Base-by-base conservation (phyloP, 768 basidiomycete species). In the Leccinum variicolor region DNA sequence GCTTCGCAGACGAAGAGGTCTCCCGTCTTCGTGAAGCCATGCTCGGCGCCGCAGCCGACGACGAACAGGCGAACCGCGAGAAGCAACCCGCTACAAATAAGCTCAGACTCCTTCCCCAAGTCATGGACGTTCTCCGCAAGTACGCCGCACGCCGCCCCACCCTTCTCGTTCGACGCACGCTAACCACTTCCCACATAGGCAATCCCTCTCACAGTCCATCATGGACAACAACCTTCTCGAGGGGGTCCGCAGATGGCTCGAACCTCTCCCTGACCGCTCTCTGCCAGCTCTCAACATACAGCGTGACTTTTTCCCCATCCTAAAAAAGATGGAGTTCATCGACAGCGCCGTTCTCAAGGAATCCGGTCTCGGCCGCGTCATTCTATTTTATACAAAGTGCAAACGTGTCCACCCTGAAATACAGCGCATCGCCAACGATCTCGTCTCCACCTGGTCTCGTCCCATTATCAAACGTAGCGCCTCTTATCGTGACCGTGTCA, bases 271-370 rank as follows among this genome's bases (percentile, higher is more conserved):
- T 0, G 93, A 97, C 75, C 84, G 84, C 54, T 95, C 94, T 1
- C 81, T 99, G 3, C 97, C 97, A 1, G 93, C 94, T 4, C 81
- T 98, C 53, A 96, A 95, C 72, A 98, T 99, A 66, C 97, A 98
- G 70, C 86, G 87, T 48, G 90, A 94, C 53, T 86, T 98, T 62
- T 93, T 98, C 74, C 81, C 83, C 31, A 82, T 87, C 53, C 77
- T 99, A 10, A 80, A 79, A 60, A 92, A 89, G 77, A 92, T 98
- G 88, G 89, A 91, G 61, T 90, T 90, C 66, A 94, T 98, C 68
- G 96, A 98, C 74, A 86, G 86, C 31, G 74, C 85, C 19, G 91
- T 92, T 6, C 86, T 99, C 64, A 96, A 95, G 70, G 92, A 96
- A 69, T 91, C 91, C 1, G 85, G 87, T 0, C 80, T 99, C 4